Percentiles rank a stretch among this genome's conserved stretches.
These are phyloP conservation scores for Trichophyton schoenleinii DNA, from an alignment of 2,329 filamentous ascomycete genomes.

Conservation along the genomic window DNA sequence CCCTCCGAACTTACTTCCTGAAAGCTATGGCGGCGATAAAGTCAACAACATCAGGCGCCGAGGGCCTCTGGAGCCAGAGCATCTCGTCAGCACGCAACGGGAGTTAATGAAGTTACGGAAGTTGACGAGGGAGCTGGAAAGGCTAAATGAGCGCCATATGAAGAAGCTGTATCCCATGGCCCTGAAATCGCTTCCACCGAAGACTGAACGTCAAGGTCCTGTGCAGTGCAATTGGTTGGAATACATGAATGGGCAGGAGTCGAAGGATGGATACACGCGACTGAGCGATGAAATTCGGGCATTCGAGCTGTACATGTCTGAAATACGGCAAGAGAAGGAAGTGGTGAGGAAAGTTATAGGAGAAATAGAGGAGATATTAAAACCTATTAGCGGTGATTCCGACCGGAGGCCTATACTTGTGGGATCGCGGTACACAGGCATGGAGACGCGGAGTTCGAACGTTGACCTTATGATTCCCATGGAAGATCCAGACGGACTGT, in stretches of 20 bases:
- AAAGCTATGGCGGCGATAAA: not conserved
- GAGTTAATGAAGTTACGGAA: slow-evolving; percentile 6
- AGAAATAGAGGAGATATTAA: slow-evolving; percentile 21
- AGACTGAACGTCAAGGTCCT: not conserved
- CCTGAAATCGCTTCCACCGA: not conserved
- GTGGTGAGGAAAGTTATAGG: slow-evolving; percentile 18
- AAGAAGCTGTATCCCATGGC: not conserved
- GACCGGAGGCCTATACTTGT: slow-evolving; percentile 31
- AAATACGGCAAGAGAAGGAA: slow-evolving; percentile 31
- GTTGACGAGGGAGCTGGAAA: slow-evolving; percentile 5
- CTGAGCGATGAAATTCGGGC: slow-evolving; percentile 37
- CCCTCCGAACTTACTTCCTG: not conserved
- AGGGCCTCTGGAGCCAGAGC: not conserved
- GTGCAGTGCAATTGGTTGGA: slow-evolving; percentile 25
- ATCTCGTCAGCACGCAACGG: not conserved
- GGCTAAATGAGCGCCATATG: not conserved
- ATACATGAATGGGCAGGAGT: slow-evolving; percentile 11
- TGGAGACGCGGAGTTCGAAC: slow-evolving; percentile 42
- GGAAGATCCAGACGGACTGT: slow-evolving; percentile 14
- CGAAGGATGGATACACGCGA: slow-evolving; percentile 17
- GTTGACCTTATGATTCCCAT: slow-evolving; percentile 39
- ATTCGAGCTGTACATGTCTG: slow-evolving; percentile 35
- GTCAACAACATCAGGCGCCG: not conserved
- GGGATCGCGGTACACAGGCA: slow-evolving; percentile 42
- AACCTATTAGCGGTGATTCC: slow-evolving; percentile 17